phyloP scores from a whole-genome alignment of 2,329 filamentous ascomycete genomes.

The Aspergillus fumigatiaffinis region DNA sequence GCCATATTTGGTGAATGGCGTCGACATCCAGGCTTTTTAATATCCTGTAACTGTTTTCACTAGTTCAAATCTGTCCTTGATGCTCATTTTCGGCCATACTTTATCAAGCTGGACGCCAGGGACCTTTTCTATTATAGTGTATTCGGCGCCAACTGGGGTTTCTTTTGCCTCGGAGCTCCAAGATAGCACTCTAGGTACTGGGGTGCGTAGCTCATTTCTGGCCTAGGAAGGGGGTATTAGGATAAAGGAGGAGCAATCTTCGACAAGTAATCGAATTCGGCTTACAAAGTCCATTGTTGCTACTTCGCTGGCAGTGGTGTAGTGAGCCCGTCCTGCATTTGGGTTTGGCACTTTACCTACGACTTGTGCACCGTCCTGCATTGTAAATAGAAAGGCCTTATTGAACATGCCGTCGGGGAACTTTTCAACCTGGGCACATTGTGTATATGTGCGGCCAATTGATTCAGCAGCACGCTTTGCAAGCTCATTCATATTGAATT shows the following conservation, averaged over 20 bases:
- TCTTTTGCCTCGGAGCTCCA: conserved; percentile 10
- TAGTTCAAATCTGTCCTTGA: conserved; percentile 23
- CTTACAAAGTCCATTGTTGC: conserved; percentile 19
- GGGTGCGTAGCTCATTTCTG: conserved; percentile 10
- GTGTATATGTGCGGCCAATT: background rate
- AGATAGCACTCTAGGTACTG: conserved; percentile 10
- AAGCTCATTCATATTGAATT: conserved; percentile 15
- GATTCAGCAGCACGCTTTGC: conserved; percentile 9
- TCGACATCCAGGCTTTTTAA: conserved; percentile 29
- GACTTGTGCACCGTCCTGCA: conserved; percentile 16
- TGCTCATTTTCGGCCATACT: conserved; percentile 27
- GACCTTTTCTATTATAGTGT: conserved; percentile 16
- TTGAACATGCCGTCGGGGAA: conserved; percentile 17
- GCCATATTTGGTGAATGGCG: conserved; percentile 23
- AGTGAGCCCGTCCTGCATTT: conserved; percentile 14
- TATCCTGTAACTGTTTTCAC: conserved; percentile 24
- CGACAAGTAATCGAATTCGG: background rate
- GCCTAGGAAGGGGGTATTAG: conserved; percentile 6
- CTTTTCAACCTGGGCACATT: conserved; percentile 13
- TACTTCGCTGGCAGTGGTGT: conserved; percentile 18
- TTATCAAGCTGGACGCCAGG: conserved; percentile 25
- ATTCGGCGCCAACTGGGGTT: conserved; percentile 7
- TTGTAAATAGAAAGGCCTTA: conserved; percentile 16
- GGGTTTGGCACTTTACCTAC: conserved; percentile 19
- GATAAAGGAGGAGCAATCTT: background rate